Conservation (phyloP, 129 eudicot genomes). For the Lactuca saligna region DNA sequence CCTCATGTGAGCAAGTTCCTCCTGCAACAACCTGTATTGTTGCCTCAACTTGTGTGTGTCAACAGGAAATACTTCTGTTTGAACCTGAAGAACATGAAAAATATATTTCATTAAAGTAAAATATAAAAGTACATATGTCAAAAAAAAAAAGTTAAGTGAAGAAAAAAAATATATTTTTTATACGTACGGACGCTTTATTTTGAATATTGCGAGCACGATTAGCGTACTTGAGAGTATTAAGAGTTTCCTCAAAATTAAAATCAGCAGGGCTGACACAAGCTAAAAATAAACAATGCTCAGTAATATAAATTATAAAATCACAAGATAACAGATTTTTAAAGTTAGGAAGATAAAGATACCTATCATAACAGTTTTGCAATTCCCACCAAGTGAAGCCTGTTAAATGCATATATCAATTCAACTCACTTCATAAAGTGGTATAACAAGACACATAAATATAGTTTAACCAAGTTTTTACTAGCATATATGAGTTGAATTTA, state of each 20-base stretch:
- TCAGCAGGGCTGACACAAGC: constrained; percentile 99
- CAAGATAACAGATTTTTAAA: neutral
- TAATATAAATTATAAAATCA: constrained; percentile 12
- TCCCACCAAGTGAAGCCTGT: constrained; percentile 99
- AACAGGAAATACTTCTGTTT: constrained; percentile 84
- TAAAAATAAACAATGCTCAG: constrained; percentile 38
- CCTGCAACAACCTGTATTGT: constrained; percentile 84
- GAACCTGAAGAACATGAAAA: constrained; percentile 48
- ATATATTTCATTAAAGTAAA: neutral
- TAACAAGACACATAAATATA: constrained; percentile 8
- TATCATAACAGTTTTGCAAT: constrained; percentile 99
- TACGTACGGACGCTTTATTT: constrained; percentile 91
- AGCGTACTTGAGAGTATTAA: constrained; percentile 93
- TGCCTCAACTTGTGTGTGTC: constrained; percentile 97
- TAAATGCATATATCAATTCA: constrained; percentile 20
- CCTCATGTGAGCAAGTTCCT: constrained; percentile 86
- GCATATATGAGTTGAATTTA: constrained; percentile 5
- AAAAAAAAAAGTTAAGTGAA: constrained; percentile 9
- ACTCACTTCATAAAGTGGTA: constrained; percentile 5
- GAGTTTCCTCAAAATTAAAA: constrained; percentile 95
- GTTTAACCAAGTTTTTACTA: constrained; percentile 12
- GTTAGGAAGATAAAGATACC: constrained; percentile 42
- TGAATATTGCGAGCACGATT: constrained; percentile 99
- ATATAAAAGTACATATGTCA: constrained; percentile 14
- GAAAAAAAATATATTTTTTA: constrained; percentile 10